These are phyloP conservation scores for Striga asiatica DNA, from an alignment of 257 asterid species.

Conservation along the genomic window DNA sequence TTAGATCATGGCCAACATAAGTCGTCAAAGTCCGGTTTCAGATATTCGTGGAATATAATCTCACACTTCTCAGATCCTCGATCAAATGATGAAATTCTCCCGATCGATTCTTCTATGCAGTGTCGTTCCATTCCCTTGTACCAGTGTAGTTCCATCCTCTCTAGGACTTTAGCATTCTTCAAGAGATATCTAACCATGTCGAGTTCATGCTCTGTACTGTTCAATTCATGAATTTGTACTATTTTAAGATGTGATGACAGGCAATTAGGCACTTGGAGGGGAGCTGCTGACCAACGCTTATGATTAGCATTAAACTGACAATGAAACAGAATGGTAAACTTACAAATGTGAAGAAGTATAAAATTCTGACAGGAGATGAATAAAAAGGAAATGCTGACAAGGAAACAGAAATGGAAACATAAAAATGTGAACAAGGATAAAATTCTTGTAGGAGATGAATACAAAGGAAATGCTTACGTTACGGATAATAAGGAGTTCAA, in stretches of 20 bases:
- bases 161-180: no score
- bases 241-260: background rate
- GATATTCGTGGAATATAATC: no score
- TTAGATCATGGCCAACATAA: no score
- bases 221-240: background rate
- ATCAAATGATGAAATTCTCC: background rate
- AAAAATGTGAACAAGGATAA: no score
- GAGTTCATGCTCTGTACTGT: background rate
- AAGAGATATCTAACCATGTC: no score
- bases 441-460: background rate
- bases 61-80: background rate
- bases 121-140: background rate
- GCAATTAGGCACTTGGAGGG: background rate
- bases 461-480: background rate
- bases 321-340: no score
- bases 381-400: background rate
- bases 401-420: no score
- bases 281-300: background rate
- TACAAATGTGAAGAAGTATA: no score
- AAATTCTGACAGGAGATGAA: background rate
- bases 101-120: no score
- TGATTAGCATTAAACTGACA: no score
- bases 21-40: no score
- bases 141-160: background rate
- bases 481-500: background rate